phyloP scores from a whole-genome alignment of 768 basidiomycete genomes.

The Trametes meyenii region DNA sequence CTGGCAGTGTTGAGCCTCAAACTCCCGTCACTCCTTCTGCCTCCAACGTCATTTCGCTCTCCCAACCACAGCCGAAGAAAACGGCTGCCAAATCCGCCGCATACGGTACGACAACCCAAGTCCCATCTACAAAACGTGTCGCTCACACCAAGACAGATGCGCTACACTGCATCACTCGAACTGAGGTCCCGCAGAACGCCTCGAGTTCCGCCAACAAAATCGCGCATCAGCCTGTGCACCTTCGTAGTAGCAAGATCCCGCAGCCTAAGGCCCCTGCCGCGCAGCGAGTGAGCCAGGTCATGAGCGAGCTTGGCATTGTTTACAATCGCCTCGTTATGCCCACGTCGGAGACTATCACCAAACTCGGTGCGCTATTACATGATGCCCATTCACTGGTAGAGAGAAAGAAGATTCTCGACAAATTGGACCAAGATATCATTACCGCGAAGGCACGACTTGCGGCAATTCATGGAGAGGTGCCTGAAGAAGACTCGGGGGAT shows the following conservation, averaged over 20 bases:
- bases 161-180: conserved; percentile 72
- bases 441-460: conserved; percentile 61
- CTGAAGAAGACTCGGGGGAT: conserved; percentile 42
- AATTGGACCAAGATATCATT: conserved; percentile 82
- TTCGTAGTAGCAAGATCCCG: conserved; percentile 88
- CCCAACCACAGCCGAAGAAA: conserved; percentile 41
- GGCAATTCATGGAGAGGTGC: conserved; percentile 35
- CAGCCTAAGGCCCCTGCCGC: conserved; percentile 71
- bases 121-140: not conserved
- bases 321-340: conserved; percentile 90
- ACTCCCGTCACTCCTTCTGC: conserved; percentile 32
- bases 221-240: conserved; percentile 75
- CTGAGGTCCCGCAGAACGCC: conserved; percentile 50
- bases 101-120: conserved; percentile 47
- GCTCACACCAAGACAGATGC: conserved; percentile 49
- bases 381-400: conserved; percentile 79
- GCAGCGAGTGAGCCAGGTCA: conserved; percentile 74
- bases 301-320: conserved; percentile 76
- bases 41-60: conserved; percentile 39
- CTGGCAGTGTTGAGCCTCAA: conserved; percentile 37
- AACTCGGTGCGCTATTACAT: conserved; percentile 73
- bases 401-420: conserved; percentile 85
- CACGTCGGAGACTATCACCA: conserved; percentile 76
- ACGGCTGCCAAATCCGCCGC: conserved; percentile 52
- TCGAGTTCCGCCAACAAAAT: conserved; percentile 66